Evolutionary conservation across 345 rosid genomes (phyloP).

Genomic region (Reutealis trisperma): DNA sequence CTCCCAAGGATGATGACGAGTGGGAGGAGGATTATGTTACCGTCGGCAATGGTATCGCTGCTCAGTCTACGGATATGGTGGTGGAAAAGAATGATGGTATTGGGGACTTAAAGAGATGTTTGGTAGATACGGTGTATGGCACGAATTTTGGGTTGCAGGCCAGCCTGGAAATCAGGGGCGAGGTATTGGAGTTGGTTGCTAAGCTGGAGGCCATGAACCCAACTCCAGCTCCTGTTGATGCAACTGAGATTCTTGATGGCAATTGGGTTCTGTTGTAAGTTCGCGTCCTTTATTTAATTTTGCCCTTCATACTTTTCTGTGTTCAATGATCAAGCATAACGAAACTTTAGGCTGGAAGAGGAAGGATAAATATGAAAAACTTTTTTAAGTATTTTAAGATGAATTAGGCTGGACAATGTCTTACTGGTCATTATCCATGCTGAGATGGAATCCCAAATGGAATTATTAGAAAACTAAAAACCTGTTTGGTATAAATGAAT

Average conservation of each 20-base stretch:
- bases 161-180: constrained; percentile 69
- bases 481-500: too few relatives aligned
- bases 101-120: constrained; percentile 70
- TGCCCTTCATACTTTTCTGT: too few relatives aligned
- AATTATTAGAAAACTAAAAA: too few relatives aligned
- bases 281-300: neutral
- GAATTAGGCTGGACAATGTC: too few relatives aligned
- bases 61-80: constrained; percentile 7
- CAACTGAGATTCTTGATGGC: constrained; percentile 70
- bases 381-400: too few relatives aligned
- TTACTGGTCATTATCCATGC: too few relatives aligned
- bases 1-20: constrained; percentile 80
- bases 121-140: constrained; percentile 83
- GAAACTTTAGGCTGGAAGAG: too few relatives aligned
- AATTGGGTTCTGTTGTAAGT: constrained; percentile 93
- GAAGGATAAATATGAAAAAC: too few relatives aligned
- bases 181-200: constrained; percentile 82
- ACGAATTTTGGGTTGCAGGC: constrained; percentile 80
- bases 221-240: constrained; percentile 65
- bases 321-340: too few relatives aligned
- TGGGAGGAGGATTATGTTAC: constrained; percentile 53
- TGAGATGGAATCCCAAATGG: too few relatives aligned
- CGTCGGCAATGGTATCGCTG: constrained; percentile 46
- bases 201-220: constrained; percentile 86
- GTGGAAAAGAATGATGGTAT: constrained; percentile 28